Evolutionary conservation across 1,139 yeast genomes (phyloP), one percentile per base, ranked within the genome.

Genomic region (Zygosaccharomyces sapae): DNA sequence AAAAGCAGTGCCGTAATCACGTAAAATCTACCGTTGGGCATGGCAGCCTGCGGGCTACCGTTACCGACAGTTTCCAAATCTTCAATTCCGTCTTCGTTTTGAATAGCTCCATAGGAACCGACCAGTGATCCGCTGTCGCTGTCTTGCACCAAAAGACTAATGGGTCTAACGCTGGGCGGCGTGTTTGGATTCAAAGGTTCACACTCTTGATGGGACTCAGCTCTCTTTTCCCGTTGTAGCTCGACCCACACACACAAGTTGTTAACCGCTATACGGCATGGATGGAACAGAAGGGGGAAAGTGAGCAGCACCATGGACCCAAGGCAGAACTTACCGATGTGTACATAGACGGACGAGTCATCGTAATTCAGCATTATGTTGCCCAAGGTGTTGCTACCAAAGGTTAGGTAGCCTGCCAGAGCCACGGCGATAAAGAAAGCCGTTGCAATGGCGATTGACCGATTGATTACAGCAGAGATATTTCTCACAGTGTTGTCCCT

Each of bases 281-380:
- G 98, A 64, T 90, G 96, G 61, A 88, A 79, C 83, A 90, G 86
- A 56, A 92, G 74, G 16, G 98, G 98, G 70, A 84, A 92, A 5
- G 96, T 86, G 53, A 92, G 77, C 9, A 86, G 70, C 36, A 94
- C 95, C 84, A 92, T 81, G 37, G 86, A 71, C 1, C 86, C 94
- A 51, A 92, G 78, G 33, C 89, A 79, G 18, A 80, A 71, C 51
- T 92, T 78, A 8, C 95, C 97, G 43, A 87, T 59, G 29, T 55
- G 55, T 2, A 67, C 58, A 68, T 77, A 74, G 1, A 59, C 35
- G 5, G 67, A 56, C n/a, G 58, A 45, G 0, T 66, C 58, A 41
- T 68, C 58, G 59, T 81, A 83, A 71, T 77, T 81, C 54, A 88
- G 69, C 43, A 94, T 80, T 55, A 94, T 80, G 67, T 94, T 94